Evolutionary conservation across 495 filamentous ascomycete genomes (phyloP).

Genomic region (Mycothermus thermophilus): DNA sequence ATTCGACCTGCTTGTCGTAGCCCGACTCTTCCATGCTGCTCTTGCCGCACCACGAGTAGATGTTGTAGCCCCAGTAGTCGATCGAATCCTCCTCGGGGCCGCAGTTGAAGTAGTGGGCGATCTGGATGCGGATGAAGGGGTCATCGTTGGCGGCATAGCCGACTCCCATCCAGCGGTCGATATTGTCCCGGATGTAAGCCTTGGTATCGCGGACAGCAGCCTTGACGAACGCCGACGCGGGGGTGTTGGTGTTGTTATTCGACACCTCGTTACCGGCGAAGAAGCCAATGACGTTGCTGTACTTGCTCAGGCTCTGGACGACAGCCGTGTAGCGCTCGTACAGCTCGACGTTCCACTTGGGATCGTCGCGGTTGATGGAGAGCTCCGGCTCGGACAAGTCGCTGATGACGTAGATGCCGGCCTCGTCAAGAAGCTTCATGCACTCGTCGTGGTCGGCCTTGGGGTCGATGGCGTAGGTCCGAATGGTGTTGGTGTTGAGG

Average conservation of each 20-base stretch:
- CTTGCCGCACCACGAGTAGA: constrained; percentile 94
- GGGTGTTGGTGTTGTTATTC: constrained; percentile 69
- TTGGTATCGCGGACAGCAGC: constrained; percentile 93
- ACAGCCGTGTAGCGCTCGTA: constrained; percentile 71
- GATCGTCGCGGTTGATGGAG: constrained; percentile 73
- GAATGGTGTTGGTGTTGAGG: constrained; percentile 77
- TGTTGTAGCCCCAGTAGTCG: constrained; percentile 98
- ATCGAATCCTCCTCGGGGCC: constrained; percentile 49
- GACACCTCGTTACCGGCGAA: constrained; percentile 96
- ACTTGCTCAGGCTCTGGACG: constrained; percentile 62
- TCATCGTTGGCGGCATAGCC: constrained; percentile 95
- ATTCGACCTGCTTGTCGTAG: constrained; percentile 62
- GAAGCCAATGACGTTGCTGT: constrained; percentile 85
- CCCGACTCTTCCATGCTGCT: constrained; percentile 59
- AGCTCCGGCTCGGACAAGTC: constrained; percentile 66
- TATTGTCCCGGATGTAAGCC: constrained; percentile 68
- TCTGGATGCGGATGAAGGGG: constrained; percentile 54
- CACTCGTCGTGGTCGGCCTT: constrained; percentile 62
- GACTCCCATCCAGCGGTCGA: constrained; percentile 69
- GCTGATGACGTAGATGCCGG: constrained; percentile 87
- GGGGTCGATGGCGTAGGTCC: constrained; percentile 85
- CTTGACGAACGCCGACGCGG: constrained; percentile 84
- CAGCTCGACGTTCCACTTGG: constrained; percentile 61
- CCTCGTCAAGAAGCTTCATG: constrained; percentile 69
- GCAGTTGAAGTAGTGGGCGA: constrained; percentile 92